Evolutionary conservation across 768 basidiomycete genomes (phyloP).

Genomic region (Coprinopsis strossmayeri): DNA sequence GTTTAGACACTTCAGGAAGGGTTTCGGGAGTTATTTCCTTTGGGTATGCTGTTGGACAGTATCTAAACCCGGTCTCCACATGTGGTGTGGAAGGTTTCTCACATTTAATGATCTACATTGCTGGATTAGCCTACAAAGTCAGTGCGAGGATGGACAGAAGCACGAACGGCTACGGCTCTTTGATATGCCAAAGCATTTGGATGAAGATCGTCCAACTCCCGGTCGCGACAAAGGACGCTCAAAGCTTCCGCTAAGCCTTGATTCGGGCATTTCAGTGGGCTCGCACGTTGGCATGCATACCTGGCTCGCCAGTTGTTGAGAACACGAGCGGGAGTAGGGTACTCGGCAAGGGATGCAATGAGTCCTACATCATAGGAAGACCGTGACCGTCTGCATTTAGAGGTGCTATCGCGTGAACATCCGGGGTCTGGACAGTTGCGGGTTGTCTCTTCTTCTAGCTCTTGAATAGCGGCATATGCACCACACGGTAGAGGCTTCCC

Average conservation of each 20-base stretch:
- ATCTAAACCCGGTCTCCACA: no score
- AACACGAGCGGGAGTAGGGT: slow-evolving; percentile 18
- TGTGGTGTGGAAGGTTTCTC: neutral
- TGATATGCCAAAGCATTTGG: slow-evolving; percentile 68
- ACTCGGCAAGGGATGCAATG: no score
- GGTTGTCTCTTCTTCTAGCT: slow-evolving; percentile 42
- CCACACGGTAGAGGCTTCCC: slow-evolving; percentile 42
- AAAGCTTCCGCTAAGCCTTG: slow-evolving; percentile 56
- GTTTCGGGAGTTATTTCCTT: slow-evolving; percentile 29
- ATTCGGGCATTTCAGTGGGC: slow-evolving; percentile 65
- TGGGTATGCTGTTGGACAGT: slow-evolving; percentile 41
- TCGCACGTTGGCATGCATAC: slow-evolving; percentile 57
- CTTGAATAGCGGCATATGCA: slow-evolving; percentile 49
- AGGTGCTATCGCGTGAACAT: neutral
- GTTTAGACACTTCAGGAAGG: slow-evolving; percentile 31
- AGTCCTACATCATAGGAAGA: no score
- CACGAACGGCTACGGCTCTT: slow-evolving; percentile 63
- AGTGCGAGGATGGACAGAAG: no score
- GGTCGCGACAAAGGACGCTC: slow-evolving; percentile 46
- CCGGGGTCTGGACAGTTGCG: slow-evolving; percentile 30
- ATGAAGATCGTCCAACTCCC: slow-evolving; percentile 62
- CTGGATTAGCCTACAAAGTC: no score
- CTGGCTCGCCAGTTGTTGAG: slow-evolving; percentile 30
- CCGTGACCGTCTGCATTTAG: no score
- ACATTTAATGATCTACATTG: slow-evolving; percentile 28